Percentiles rank a stretch among this genome's conserved stretches.
Conservation (phyloP, 352 stramenopile species). For the Globisporangium cystogenes region DNA sequence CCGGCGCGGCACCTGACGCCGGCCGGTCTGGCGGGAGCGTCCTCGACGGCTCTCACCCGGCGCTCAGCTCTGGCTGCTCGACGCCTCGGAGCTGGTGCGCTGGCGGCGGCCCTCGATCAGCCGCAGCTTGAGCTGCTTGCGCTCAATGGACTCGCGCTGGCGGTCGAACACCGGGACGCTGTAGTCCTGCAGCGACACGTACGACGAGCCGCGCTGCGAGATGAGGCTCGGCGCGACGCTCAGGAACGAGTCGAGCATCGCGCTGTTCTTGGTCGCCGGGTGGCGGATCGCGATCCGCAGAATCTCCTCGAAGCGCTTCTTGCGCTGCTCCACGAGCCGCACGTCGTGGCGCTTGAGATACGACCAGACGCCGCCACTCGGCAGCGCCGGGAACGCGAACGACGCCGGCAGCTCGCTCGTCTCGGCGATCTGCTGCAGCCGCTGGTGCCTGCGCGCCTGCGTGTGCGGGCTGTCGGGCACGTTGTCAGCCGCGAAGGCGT, state of each 20-base stretch:
- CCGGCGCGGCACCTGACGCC: too few relatives aligned
- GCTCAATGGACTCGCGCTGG: slow-evolving; percentile 74
- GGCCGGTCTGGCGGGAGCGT: too few relatives aligned
- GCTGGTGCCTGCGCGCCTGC: slow-evolving; percentile 16
- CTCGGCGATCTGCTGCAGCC: slow-evolving; percentile 21
- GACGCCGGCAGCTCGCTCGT: slow-evolving; percentile 24
- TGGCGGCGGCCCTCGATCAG: slow-evolving; percentile 58
- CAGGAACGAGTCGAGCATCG: slow-evolving; percentile 56
- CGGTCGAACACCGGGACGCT: slow-evolving; percentile 75
- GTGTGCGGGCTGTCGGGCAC: slow-evolving; percentile 25
- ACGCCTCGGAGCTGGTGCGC: slow-evolving; percentile 21
- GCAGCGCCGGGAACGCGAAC: slow-evolving; percentile 38
- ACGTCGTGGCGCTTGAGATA: slow-evolving; percentile 82
- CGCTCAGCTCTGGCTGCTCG: slow-evolving; percentile 13
- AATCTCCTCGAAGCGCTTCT: slow-evolving; percentile 81
- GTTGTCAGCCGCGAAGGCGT: slow-evolving; percentile 14
- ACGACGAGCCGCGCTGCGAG: slow-evolving; percentile 63
- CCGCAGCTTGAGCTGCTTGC: slow-evolving; percentile 64
- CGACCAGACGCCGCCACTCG: slow-evolving; percentile 72
- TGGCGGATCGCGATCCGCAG: slow-evolving; percentile 71
- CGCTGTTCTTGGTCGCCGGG: slow-evolving; percentile 55
- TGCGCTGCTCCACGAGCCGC: slow-evolving; percentile 72
- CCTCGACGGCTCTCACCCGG: too few relatives aligned
- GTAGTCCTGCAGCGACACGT: slow-evolving; percentile 74
- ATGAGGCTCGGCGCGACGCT: slow-evolving; percentile 50